Evolutionary conservation across 2,329 filamentous ascomycete genomes (phyloP).

Genomic region (Penicillium sp.): DNA sequence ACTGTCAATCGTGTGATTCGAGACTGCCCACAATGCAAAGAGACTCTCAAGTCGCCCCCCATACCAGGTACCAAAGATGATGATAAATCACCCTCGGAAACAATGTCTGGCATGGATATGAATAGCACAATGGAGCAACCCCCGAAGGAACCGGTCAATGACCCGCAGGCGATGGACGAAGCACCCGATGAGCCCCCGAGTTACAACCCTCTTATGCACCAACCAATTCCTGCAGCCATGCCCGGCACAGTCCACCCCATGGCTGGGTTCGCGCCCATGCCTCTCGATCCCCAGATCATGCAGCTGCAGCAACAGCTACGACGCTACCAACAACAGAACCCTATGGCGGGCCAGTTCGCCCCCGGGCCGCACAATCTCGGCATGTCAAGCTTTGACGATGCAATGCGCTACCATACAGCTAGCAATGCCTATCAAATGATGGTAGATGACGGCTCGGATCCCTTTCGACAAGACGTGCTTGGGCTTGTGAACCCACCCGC

Average conservation of each 20-base stretch:
- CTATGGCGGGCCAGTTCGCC: constrained; percentile 29
- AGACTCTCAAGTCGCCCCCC: constrained; percentile 54
- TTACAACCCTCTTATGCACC: constrained; percentile 29
- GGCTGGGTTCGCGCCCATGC: constrained; percentile 43
- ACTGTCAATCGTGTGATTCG: constrained; percentile 91
- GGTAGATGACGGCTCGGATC: constrained; percentile 35
- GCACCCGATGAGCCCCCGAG: constrained; percentile 19
- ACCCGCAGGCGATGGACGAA: constrained; percentile 19
- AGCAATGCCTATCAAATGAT: constrained; percentile 37
- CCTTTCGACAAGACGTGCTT: constrained; percentile 33
- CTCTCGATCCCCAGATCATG: constrained; percentile 55
- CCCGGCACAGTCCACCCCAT: constrained; percentile 33
- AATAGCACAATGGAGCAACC: constrained; percentile 14
- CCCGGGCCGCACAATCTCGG: constrained; percentile 26
- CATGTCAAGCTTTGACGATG: constrained; percentile 32
- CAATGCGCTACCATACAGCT: constrained; percentile 31
- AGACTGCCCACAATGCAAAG: constrained; percentile 83
- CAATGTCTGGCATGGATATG: constrained; percentile 10
- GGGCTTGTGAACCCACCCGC: constrained; percentile 33
- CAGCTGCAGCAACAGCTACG: constrained; percentile 41
- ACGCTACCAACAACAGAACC: constrained; percentile 33
- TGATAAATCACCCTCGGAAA: constrained; percentile 17
- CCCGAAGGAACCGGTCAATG: constrained; percentile 10
- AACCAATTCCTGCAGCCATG: constrained; percentile 25
- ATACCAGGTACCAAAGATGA: constrained; percentile 25